Base-by-base conservation (phyloP, 768 basidiomycete genomes). In the Mycena sanguinolenta region DNA sequence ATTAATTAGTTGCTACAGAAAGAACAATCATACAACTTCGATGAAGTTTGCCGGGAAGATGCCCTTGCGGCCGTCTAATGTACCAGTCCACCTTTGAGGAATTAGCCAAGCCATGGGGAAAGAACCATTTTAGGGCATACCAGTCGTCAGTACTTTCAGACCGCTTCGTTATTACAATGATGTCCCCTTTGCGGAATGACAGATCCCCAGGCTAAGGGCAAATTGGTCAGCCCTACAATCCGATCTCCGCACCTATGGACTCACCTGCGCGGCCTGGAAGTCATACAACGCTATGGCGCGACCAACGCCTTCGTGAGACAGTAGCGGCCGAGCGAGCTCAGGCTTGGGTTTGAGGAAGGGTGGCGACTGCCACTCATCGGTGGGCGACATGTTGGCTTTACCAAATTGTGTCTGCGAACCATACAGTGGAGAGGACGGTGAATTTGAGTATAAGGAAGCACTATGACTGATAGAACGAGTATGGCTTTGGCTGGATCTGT, bases 1-100 rank as follows among this genome's bases (percentile, higher is more conserved):
- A 27, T 50, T 50, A 28, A 7, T 58, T n/a, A n/a, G n/a, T 58
- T 50, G 59, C 49, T 67, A 65, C 60, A 60, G 8, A 17, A 44
- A 38, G 19, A 16, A 13, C 25, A 39, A 53, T 78, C 75, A 86
- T 39, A 82, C 81, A 61, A 94, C 79, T 76, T 94, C 92, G n/a
- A 94, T 92, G 74, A 93, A 94, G 77, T 95, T 95, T 19, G 94
- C 94, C 38, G 94, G 94, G 78, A 95, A 95, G 53, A 91, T 87
- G 0, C 94, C 94, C 72, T 88, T 82, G 44, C 84, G 78, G 19
- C 85, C 86, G 25, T 87, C 80, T 2, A 90, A 69, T 76, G 88
- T 91, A n/a, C 94, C 94, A 17, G 85, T 91, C 94, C 94, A 95
- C 92, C 92, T 94, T 67, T 27, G 55, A 53, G 32, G 62, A 63